Base-by-base conservation (phyloP, 345 rosid genomes). In the Bruguiera parviflora region DNA sequence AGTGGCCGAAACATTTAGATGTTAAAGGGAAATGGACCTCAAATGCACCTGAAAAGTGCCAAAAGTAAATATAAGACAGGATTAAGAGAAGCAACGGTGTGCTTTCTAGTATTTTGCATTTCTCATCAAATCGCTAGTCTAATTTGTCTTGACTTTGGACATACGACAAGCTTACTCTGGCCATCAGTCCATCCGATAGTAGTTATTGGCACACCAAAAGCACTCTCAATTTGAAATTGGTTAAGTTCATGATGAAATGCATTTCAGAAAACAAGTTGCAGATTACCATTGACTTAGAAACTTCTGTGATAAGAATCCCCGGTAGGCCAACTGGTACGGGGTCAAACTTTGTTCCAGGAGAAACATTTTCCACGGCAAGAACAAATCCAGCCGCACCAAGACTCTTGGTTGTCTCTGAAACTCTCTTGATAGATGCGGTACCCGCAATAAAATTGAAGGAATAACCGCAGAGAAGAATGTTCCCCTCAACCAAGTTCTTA, bases 361-460 rank as follows among this genome's bases (percentile, higher is more conserved):
- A 90, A 68, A 79, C 89, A 77, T 80, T 90, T 85, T 96, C 99
- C n/a, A 96, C 99, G 58, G 88, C 99, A 63, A 96, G 97, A 78
- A 96, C 97, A 76, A 96, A 96, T 59, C 99, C 99, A 82, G 75
- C 84, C 0, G 99, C 99, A 25, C 97, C 97, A 19, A 96, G 89
- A 80, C 82, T 83, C 87, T 89, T 87, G 64, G 97, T 97, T 39
- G 99, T 89, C 78, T 90, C 89, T 4, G 96, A 84, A 53, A 96
- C 99, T 83, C 89, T 92, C 84, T 92, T 96, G 73, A 92, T 84
- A 21, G 99, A 92, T 72, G 99, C 91, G 56, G 97, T 85, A 29
- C 99, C 99, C 76, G 79, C 81, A 69, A 96, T 94, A 76, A 96
- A 96, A 83, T 90, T 92, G 86, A 92, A 96, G 63, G 99, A 96